Percentiles rank a stretch among this genome's conserved stretches.
Evolutionary conservation across 169 alveolate species (phyloP).

Genomic region (Plasmodium reichenowi): DNA sequence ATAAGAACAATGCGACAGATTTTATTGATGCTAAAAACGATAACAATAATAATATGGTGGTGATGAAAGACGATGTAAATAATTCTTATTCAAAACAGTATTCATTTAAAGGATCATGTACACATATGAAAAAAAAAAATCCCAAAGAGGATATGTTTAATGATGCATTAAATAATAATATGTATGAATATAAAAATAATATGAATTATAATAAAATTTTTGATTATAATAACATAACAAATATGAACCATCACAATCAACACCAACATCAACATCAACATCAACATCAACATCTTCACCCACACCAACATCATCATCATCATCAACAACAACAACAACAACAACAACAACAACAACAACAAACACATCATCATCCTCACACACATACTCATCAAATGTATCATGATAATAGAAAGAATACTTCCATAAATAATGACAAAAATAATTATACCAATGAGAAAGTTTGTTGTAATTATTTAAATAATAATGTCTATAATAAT

Average conservation of each 20-base stretch:
- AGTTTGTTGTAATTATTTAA: conserved; percentile 15
- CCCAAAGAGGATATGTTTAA: conserved; percentile 27
- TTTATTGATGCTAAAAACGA: conserved; percentile 21
- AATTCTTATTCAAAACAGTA: conserved; percentile 17
- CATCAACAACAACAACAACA: not conserved
- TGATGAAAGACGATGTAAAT: not conserved
- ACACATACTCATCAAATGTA: not conserved
- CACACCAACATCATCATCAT: too few relatives aligned
- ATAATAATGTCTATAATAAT: conserved; percentile 28
- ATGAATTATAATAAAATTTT: conserved; percentile 4
- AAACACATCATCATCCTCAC: not conserved
- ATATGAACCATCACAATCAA: not conserved
- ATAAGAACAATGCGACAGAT: conserved; percentile 9
- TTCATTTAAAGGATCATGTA: conserved; percentile 16
- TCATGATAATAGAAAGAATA: conserved; percentile 5
- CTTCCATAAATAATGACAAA: conserved; percentile 6
- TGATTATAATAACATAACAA: conserved; percentile 6
- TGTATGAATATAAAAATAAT: conserved; percentile 1
- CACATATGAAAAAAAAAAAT: conserved; percentile 42
- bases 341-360: not conserved
- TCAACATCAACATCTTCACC: not conserved
- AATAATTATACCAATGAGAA: conserved; percentile 38
- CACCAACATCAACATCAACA: not conserved
- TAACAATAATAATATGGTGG: conserved; percentile 12
- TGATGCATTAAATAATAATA: not conserved